These are phyloP conservation scores for Aspergillus oerlinghausenensis DNA, from an alignment of 2,329 filamentous ascomycete genomes.

Conservation along the genomic window DNA sequence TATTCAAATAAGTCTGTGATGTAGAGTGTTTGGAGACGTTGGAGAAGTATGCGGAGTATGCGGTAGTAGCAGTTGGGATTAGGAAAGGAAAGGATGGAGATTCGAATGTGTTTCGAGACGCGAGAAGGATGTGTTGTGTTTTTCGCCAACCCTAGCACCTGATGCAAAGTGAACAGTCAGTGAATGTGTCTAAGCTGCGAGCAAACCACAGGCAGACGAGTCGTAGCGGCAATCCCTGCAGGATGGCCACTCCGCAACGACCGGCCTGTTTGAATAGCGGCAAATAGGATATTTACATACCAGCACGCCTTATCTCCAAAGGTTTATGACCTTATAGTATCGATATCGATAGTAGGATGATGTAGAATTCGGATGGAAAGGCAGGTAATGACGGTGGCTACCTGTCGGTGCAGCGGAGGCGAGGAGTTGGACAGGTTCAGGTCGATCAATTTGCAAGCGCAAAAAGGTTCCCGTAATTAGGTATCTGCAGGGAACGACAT, in stretches of 20 bases:
- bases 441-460: constrained; percentile 12
- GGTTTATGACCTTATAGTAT: background rate
- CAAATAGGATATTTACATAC: constrained; percentile 4
- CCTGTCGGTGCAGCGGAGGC: constrained; percentile 16
- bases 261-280: background rate
- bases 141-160: background rate
- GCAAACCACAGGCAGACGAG: constrained; percentile 5
- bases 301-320: constrained; percentile 1
- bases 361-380: background rate
- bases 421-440: constrained; percentile 12
- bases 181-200: constrained; percentile 2
- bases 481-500: constrained; percentile 8
- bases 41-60: background rate
- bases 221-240: constrained; percentile 8
- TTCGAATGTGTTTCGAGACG: background rate
- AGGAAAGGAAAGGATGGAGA: background rate
- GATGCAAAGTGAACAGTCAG: constrained; percentile 1
- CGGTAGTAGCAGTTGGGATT: background rate
- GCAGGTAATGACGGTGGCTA: background rate
- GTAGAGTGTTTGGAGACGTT: background rate
- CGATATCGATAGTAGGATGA: background rate
- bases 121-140: background rate
- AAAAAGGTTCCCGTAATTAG: constrained; percentile 13
- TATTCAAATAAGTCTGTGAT: background rate
- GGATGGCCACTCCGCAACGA: background rate